Base-by-base conservation (phyloP, 2,329 filamentous ascomycete genomes). In the Pestalotiopsis sp. region DNA sequence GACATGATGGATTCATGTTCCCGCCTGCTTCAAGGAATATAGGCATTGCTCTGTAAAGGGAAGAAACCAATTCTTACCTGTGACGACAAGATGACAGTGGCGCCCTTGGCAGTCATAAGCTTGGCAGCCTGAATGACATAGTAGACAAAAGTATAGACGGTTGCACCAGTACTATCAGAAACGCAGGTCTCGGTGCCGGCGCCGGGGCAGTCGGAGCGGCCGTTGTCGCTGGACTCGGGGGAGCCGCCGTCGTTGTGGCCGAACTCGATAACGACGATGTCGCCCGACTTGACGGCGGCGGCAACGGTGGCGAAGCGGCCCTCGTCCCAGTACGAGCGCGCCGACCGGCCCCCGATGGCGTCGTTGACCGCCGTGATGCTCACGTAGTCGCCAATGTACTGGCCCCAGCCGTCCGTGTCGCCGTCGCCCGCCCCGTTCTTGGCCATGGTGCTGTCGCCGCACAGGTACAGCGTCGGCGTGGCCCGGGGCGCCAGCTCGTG, bases 221-320 rank as follows among this genome's bases (percentile, higher is more conserved):
- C 88, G 73, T 91, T 91, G 78, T 92, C 90, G 13, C 76, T 81
- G 7, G 77, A 76, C 65, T 72, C 74, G 2, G 88, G 82, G 2
- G 83, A 83, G 5, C 89, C 88, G 58, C 89, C 90, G 74, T 92
- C 91, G 77, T 92, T 93, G 82, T 92, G 90, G 0, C 91, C 90
- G 74, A 92, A 92, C 74, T 91, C 89, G 69, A 92, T 91, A 67
- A 92, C 81, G 11, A 92, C 89, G 73, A 87, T 88, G 79, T 92
- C 90, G 69, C 87, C 88, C 3, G 82, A 67, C 72, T 84, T 70
- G 14, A 91, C 79, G 2, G 81, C 72, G 49, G 79, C 76, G 68
- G 85, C 83, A 67, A 92, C 85, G 4, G 83, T 82, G 38, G 81
- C 77, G 80, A 91, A 92, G 58, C 86, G 87, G 52, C 86, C 86